A percentile compares a stretch with the other conserved stretches of the same genome.
These are phyloP conservation scores for Kwoniella sp. DNA, from an alignment of 768 basidiomycete genomes.

Conservation along the genomic window DNA sequence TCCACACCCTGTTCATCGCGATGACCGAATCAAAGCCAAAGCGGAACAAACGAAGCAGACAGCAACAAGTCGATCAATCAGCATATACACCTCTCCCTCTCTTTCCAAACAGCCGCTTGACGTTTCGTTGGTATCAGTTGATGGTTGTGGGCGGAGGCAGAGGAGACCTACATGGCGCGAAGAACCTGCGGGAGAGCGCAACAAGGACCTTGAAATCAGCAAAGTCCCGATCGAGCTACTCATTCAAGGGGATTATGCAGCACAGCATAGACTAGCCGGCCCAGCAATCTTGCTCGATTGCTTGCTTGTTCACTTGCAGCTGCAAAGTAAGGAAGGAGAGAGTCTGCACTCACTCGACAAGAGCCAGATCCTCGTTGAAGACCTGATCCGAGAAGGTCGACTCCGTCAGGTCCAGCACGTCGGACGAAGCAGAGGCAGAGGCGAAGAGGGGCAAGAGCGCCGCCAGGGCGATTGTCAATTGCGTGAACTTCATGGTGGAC, in stretches of 20 bases:
- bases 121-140: too few relatives aligned
- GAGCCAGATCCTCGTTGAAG: constrained; percentile 69
- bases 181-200: constrained; percentile 33
- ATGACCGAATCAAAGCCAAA: too few relatives aligned
- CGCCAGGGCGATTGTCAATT: constrained; percentile 59
- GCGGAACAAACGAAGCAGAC: too few relatives aligned
- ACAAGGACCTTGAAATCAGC: not conserved
- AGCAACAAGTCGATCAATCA: not conserved
- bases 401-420: constrained; percentile 77
- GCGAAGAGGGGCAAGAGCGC: constrained; percentile 62
- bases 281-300: too few relatives aligned
- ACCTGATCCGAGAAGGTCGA: constrained; percentile 71
- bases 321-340: not conserved
- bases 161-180: constrained; percentile 46
- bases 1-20: constrained; percentile 69
- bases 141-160: too few relatives aligned
- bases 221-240: not conserved
- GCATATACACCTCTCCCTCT: not conserved
- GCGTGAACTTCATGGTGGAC: not conserved
- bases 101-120: too few relatives aligned
- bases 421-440: constrained; percentile 63
- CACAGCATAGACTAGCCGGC: too few relatives aligned
- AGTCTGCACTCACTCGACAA: constrained; percentile 99
- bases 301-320: too few relatives aligned
- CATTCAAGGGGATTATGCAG: too few relatives aligned